Evolutionary conservation across 305 asterid genomes (phyloP).

Genomic region (Coffea humblotiana): DNA sequence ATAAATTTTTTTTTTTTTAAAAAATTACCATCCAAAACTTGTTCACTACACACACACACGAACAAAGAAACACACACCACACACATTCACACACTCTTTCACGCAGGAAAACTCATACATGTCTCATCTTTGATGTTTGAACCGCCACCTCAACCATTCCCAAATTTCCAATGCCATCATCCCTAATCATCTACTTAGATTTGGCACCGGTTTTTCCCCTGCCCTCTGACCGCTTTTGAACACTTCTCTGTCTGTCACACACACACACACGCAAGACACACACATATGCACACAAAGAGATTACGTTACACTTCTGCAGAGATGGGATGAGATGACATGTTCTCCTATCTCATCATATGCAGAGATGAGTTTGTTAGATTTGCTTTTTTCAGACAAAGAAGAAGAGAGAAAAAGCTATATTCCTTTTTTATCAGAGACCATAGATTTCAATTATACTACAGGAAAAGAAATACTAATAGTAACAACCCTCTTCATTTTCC

Average conservation of each 20-base stretch:
- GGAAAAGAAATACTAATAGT: background rate
- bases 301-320: constrained; percentile 9
- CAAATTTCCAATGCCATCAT: background rate
- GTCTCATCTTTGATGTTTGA: background rate
- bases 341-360: background rate
- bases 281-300: background rate
- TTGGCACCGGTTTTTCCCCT: background rate
- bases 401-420: constrained; percentile 20
- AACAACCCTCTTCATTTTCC: too few species aligned
- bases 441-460: constrained; percentile 33
- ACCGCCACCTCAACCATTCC: constrained; percentile 1
- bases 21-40: too few species aligned
- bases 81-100: background rate
- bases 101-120: background rate
- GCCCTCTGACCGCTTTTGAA: background rate
- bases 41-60: background rate
- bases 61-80: background rate
- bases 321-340: constrained; percentile 8
- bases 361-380: background rate
- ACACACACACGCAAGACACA: background rate
- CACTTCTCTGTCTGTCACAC: background rate
- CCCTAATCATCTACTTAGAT: background rate
- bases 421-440: constrained; percentile 42
- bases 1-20: too few species aligned
- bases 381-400: background rate